Evolutionary conservation across 2,329 filamentous ascomycete genomes (phyloP).

Genomic region (Neonectria sp.): DNA sequence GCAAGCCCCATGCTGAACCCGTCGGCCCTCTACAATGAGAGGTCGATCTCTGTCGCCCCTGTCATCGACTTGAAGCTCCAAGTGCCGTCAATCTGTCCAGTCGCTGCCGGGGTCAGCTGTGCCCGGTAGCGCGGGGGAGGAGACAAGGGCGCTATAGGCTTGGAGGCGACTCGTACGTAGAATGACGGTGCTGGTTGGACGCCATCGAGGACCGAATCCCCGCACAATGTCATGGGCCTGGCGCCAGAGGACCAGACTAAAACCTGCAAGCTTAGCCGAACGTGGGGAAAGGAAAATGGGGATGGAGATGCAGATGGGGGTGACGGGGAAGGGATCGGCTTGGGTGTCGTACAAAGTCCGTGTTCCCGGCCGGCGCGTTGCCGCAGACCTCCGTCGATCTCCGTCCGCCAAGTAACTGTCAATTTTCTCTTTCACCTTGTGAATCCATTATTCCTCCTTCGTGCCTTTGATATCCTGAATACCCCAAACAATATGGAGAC

Average conservation of each 20-base stretch:
- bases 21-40: neutral
- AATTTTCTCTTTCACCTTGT: neutral
- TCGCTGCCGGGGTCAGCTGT: neutral
- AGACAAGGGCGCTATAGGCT: neutral
- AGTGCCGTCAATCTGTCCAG: conserved; percentile 10
- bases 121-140: neutral
- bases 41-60: neutral
- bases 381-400: neutral
- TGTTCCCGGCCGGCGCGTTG: neutral
- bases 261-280: conserved; percentile 24
- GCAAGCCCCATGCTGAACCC: neutral
- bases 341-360: conserved; percentile 2
- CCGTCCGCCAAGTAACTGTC: neutral
- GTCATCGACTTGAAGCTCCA: neutral
- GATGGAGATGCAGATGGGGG: neutral
- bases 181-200: conserved; percentile 16
- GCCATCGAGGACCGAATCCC: conserved; percentile 16
- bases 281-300: conserved; percentile 19
- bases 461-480: neutral
- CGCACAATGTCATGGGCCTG: conserved; percentile 17
- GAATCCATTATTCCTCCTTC: neutral
- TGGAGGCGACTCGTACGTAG: neutral
- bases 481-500: conserved; percentile 19
- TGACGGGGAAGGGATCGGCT: neutral
- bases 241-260: neutral